Conservation (phyloP, 352 stramenopile genomes). For the Phytophthora pseudosyringae region DNA sequence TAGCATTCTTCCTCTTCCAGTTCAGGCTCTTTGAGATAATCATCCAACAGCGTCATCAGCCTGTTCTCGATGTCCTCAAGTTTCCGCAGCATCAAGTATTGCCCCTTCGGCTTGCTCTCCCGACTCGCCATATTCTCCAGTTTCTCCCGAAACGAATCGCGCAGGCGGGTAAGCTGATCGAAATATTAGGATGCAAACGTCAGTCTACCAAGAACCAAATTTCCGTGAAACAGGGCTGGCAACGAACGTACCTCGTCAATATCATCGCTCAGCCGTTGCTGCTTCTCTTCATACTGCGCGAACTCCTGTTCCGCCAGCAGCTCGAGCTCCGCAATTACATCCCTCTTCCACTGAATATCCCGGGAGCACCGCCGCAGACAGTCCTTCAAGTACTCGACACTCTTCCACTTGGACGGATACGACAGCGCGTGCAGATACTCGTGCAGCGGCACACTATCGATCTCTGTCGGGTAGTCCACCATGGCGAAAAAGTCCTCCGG, state of each 20-base stretch:
- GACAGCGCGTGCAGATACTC: slow-evolving; percentile 68
- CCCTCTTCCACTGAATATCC: slow-evolving; percentile 83
- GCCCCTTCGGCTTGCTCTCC: slow-evolving; percentile 31
- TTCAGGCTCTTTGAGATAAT: slow-evolving; percentile 63
- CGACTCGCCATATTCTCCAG: slow-evolving; percentile 41
- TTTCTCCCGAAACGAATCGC: slow-evolving; percentile 75
- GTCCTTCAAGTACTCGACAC: slow-evolving; percentile 84
- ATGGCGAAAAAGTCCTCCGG: slow-evolving; percentile 67
- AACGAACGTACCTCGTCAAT: slow-evolving; percentile 66
- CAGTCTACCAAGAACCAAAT: not conserved
- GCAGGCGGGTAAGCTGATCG: slow-evolving; percentile 57
- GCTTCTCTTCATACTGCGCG: slow-evolving; percentile 44
- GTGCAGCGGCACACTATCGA: slow-evolving; percentile 67
- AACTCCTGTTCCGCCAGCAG: slow-evolving; percentile 73
- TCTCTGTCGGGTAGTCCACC: slow-evolving; percentile 76
- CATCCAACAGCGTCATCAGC: slow-evolving; percentile 61
- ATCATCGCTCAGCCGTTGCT: slow-evolving; percentile 67
- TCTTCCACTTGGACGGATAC: slow-evolving; percentile 73
- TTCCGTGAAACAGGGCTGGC: not conserved
- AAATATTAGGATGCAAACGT: not conserved
- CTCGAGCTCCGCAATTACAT: slow-evolving; percentile 74
- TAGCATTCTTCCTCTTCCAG: slow-evolving; percentile 57
- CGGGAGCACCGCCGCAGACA: slow-evolving; percentile 75
- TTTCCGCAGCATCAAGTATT: slow-evolving; percentile 74
- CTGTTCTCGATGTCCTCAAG: slow-evolving; percentile 84